phyloP scores from a whole-genome alignment of 2,329 filamentous ascomycete genomes.

The Scytalidium sp. region DNA sequence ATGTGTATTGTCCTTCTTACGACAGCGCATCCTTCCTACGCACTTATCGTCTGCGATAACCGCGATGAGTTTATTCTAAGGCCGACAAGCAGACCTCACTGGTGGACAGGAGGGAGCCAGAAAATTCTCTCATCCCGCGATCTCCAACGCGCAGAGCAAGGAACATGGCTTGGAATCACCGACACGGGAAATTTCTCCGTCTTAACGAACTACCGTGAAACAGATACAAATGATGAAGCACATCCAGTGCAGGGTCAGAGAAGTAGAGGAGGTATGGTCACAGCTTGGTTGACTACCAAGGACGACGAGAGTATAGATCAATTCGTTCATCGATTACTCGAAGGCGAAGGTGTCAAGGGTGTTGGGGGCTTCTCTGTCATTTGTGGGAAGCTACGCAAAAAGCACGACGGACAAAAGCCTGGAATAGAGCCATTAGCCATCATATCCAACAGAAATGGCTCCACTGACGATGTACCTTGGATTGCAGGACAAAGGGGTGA shows the following conservation, averaged over 20 bases:
- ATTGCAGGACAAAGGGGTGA: constrained; percentile 49
- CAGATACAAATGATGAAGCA: constrained; percentile 41
- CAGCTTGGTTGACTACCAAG: constrained; percentile 54
- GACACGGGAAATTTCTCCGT: constrained; percentile 58
- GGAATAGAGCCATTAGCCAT: constrained; percentile 52
- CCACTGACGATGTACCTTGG: constrained; percentile 53
- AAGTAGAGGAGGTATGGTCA: constrained; percentile 63
- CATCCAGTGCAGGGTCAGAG: constrained; percentile 52
- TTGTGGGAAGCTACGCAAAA: constrained; percentile 55
- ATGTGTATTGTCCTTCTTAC: constrained; percentile 81
- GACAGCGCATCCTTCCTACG: constrained; percentile 72
- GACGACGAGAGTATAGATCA: constrained; percentile 44
- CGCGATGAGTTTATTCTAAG: constrained; percentile 70
- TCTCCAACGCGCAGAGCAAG: constrained; percentile 57
- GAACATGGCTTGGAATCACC: constrained; percentile 65
- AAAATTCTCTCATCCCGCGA: constrained; percentile 57
- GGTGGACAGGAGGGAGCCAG: constrained; percentile 45
- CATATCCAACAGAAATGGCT: constrained; percentile 57
- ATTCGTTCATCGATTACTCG: constrained; percentile 51
- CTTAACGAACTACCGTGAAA: constrained; percentile 66
- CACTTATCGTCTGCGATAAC: constrained; percentile 74
- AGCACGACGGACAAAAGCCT: constrained; percentile 7
- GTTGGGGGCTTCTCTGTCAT: constrained; percentile 66
- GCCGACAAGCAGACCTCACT: constrained; percentile 61
- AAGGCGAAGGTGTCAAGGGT: constrained; percentile 50